Conservation (phyloP, 306 rosid genomes). For the Castanea crenata region DNA sequence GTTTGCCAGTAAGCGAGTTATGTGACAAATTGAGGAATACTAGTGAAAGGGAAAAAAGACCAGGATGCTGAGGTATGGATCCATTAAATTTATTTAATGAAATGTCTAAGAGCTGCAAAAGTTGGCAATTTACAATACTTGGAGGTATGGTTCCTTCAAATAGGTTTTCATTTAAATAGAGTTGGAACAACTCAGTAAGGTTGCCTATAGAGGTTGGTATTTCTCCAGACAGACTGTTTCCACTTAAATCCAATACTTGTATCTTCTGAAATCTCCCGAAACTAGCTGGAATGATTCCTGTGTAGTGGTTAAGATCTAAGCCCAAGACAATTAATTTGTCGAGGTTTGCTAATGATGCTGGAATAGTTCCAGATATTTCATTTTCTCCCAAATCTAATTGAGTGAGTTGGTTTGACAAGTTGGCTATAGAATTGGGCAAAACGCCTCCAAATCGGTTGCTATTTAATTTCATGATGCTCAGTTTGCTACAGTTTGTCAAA, state of each 20-base stretch:
- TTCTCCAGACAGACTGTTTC: background rate
- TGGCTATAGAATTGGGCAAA: constrained; percentile 29
- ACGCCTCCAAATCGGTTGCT: constrained; percentile 27
- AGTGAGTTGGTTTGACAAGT: constrained; percentile 29
- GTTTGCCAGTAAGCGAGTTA: too few species aligned
- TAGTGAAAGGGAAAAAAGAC: background rate
- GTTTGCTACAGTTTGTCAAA: constrained; percentile 27
- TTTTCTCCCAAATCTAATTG: background rate
- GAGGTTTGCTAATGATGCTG: constrained; percentile 17
- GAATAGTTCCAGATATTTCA: constrained; percentile 16
- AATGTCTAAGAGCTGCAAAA: too few species aligned
- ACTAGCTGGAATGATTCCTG: constrained; percentile 22
- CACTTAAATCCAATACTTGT: background rate
- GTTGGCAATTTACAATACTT: too few species aligned
- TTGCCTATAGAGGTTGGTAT: too few species aligned
- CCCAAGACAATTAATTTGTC: background rate
- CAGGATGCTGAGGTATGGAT: background rate
- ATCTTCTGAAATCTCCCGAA: constrained; percentile 20
- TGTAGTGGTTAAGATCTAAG: background rate
- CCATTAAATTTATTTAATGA: too few species aligned
- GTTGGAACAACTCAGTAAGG: too few species aligned
- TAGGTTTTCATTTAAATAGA: too few species aligned
- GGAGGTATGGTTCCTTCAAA: too few species aligned
- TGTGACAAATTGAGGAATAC: too few species aligned
- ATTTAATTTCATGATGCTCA: background rate